These are phyloP conservation scores for Solanum bulbocastanum DNA, from an alignment of 257 asterid genomes.

Conservation along the genomic window DNA sequence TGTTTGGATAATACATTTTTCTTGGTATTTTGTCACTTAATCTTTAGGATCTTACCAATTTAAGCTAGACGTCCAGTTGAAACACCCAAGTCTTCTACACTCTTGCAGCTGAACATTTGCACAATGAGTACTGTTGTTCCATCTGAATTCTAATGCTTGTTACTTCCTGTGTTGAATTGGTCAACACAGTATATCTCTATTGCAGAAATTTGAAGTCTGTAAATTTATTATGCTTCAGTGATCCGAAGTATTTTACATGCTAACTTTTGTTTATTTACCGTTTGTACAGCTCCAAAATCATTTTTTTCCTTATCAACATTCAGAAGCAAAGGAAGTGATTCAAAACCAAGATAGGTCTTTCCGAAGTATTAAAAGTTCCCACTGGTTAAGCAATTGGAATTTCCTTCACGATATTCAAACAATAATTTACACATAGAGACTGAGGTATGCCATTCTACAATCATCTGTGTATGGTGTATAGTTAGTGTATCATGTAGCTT, in stretches of 20 bases:
- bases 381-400: neutral
- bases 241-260: neutral
- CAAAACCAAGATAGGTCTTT: conserved; percentile 5
- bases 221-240: neutral
- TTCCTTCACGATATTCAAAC: neutral
- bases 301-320: conserved; percentile 7
- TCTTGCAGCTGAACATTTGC: neutral
- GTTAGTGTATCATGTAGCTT: neutral
- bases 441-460: neutral
- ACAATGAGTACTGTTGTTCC: neutral
- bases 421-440: neutral
- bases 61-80: neutral
- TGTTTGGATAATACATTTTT: neutral
- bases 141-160: neutral
- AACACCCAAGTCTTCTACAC: neutral
- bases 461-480: neutral
- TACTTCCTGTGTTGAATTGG: neutral
- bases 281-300: conserved; percentile 8
- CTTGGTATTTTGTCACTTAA: neutral
- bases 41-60: neutral
- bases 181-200: neutral
- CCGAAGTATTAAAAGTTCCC: neutral
- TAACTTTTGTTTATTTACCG: neutral
- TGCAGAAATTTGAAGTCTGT: neutral
- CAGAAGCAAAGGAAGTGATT: conserved; percentile 11